These are phyloP conservation scores for Sarcodon sp. DNA, from an alignment of 768 basidiomycete genomes.

Conservation along the genomic window DNA sequence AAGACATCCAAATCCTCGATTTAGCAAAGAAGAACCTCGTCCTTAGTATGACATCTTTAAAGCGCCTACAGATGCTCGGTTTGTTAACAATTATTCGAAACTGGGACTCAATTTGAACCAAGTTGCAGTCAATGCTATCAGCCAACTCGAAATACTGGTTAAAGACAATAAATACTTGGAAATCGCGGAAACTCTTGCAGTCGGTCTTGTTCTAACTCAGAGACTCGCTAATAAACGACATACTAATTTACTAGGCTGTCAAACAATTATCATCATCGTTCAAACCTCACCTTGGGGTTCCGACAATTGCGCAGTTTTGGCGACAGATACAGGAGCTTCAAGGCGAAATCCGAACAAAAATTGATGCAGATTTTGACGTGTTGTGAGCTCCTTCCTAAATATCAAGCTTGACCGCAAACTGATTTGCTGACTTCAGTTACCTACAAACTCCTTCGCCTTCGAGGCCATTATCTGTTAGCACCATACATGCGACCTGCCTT, in stretches of 20 bases:
- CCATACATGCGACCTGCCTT: constrained; percentile 74
- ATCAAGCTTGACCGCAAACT: background rate
- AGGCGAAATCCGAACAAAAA: constrained; percentile 62
- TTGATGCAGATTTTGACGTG: constrained; percentile 85
- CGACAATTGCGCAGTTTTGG: constrained; percentile 66
- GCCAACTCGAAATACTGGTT: constrained; percentile 68
- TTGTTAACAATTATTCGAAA: constrained; percentile 12
- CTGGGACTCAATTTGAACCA: background rate
- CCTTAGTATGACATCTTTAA: constrained; percentile 79
- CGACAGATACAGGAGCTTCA: constrained; percentile 74
- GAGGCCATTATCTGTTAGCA: constrained; percentile 47
- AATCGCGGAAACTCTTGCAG: constrained; percentile 72
- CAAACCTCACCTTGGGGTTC: constrained; percentile 66
- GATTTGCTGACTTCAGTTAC: constrained; percentile 37
- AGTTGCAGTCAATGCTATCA: constrained; percentile 61
- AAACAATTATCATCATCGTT: constrained; percentile 77
- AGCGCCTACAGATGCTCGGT: constrained; percentile 92
- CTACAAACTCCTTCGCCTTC: constrained; percentile 49
- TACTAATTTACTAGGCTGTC: constrained; percentile 47
- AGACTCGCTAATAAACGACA: background rate
- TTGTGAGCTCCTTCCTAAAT: constrained; percentile 43
- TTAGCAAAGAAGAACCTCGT: constrained; percentile 89
- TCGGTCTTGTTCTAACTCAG: constrained; percentile 21
- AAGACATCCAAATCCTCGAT: constrained; percentile 92
- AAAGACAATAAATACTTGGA: constrained; percentile 73